A percentile compares a stretch with the other conserved stretches of the same genome.
Evolutionary conservation across 768 basidiomycete genomes (phyloP).

Genomic region (Kwoniella dejecticola): DNA sequence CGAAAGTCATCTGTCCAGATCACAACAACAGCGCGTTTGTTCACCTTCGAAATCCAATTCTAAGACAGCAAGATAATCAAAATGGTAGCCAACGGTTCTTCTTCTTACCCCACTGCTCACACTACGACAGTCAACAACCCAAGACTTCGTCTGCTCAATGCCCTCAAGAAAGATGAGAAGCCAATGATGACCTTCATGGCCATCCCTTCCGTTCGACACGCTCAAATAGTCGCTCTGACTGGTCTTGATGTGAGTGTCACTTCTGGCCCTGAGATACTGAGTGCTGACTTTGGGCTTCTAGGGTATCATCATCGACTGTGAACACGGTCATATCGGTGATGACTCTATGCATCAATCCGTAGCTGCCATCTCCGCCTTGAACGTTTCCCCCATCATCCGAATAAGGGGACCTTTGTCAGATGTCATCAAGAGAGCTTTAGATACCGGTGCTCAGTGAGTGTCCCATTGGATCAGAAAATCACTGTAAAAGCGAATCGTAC

Average conservation of each 20-base stretch:
- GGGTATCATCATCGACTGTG: slow-evolving; percentile 51
- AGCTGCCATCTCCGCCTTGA: slow-evolving; percentile 36
- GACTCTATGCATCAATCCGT: slow-evolving; percentile 49
- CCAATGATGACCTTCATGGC: slow-evolving; percentile 45
- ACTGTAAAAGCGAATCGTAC: neutral
- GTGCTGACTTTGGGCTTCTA: slow-evolving; percentile 6
- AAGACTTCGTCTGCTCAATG: slow-evolving; percentile 38
- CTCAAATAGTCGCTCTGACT: slow-evolving; percentile 41
- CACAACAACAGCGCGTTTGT: too few species aligned
- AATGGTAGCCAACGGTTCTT: neutral
- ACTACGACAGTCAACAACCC: slow-evolving; percentile 36
- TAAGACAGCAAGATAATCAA: neutral
- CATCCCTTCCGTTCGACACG: slow-evolving; percentile 28
- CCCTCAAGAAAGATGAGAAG: slow-evolving; percentile 24
- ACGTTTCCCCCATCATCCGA: slow-evolving; percentile 44
- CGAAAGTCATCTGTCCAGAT: too few species aligned
- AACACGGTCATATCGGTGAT: slow-evolving; percentile 52
- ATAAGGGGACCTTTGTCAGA: slow-evolving; percentile 35
- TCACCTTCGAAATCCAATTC: neutral
- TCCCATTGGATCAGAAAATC: neutral
- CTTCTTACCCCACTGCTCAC: slow-evolving; percentile 26
- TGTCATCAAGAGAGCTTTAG: slow-evolving; percentile 50
- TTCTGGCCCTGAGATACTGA: too few species aligned
- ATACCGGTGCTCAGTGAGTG: slow-evolving; percentile 52
- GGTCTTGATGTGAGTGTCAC: slow-evolving; percentile 40